phyloP scores from a whole-genome alignment of 2,329 filamentous ascomycete genomes.

The Colletotrichum agaves region DNA sequence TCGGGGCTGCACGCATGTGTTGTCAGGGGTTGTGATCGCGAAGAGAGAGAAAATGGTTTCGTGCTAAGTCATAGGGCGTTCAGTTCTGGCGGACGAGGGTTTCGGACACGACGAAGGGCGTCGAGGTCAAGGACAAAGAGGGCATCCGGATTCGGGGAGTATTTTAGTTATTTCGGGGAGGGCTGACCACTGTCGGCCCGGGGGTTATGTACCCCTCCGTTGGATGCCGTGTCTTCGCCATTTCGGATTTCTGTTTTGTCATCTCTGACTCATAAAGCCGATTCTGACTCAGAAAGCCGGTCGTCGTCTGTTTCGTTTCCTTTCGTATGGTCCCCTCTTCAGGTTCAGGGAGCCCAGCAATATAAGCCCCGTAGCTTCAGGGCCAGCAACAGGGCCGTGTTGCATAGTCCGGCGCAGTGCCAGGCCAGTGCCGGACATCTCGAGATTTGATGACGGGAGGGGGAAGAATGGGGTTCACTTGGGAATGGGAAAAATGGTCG shows the following conservation, averaged over 20 bases:
- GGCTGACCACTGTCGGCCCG: conserved; percentile 28
- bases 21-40: conserved; percentile 15
- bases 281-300: conserved; percentile 35
- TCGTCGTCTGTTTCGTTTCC: conserved; percentile 29
- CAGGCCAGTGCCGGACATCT: conserved; percentile 9
- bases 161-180: conserved; percentile 35
- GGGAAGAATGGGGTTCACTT: neutral
- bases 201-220: conserved; percentile 26
- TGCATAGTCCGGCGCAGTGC: conserved; percentile 8
- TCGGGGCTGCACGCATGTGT: conserved; percentile 12
- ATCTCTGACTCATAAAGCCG: conserved; percentile 34
- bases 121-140: conserved; percentile 27
- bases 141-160: conserved; percentile 31
- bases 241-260: conserved; percentile 27
- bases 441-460: neutral
- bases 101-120: conserved; percentile 32
- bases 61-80: conserved; percentile 29
- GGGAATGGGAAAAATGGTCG: neutral
- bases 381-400: conserved; percentile 12
- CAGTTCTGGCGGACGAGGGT: conserved; percentile 23
- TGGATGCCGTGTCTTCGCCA: conserved; percentile 20
- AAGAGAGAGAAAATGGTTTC: neutral
- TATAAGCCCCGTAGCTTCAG: conserved; percentile 11
- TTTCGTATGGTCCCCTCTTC: neutral
- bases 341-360: conserved; percentile 6